Percentiles rank a stretch among this genome's conserved stretches.
phyloP scores from a whole-genome alignment of 352 stramenopile genomes.

The Globisporangium mamillatum region DNA sequence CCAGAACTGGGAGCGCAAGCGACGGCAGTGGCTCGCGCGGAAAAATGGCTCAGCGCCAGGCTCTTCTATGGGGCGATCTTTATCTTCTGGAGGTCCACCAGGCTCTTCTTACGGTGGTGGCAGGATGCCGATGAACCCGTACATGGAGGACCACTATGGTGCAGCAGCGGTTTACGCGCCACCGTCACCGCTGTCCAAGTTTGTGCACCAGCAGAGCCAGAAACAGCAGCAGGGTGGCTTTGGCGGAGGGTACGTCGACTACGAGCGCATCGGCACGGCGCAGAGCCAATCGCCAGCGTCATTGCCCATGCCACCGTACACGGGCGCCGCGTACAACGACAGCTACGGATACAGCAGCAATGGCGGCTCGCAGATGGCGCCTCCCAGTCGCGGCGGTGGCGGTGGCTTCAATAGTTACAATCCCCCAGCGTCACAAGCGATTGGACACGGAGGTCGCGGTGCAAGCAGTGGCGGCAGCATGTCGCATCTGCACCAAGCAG shows the following conservation, averaged over 20 bases:
- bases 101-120: slow-evolving; percentile 14
- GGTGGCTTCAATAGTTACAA: not conserved
- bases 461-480: not conserved
- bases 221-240: slow-evolving; percentile 9
- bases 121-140: slow-evolving; percentile 16
- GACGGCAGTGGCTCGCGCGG: slow-evolving; percentile 58
- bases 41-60: slow-evolving; percentile 28
- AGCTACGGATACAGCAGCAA: not conserved
- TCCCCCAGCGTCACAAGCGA: not conserved
- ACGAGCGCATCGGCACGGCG: slow-evolving; percentile 22
- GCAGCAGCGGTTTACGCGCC: slow-evolving; percentile 22
- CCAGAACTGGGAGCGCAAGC: slow-evolving; percentile 82
- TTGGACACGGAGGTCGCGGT: not conserved
- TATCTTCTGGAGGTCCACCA: slow-evolving; percentile 4
- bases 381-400: slow-evolving; percentile 12
- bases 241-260: slow-evolving; percentile 7
- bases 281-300: slow-evolving; percentile 12
- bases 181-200: slow-evolving; percentile 67
- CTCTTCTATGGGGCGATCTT: not conserved
- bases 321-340: not conserved
- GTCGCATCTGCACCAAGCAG: slow-evolving; percentile 13
- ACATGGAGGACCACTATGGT: slow-evolving; percentile 2
- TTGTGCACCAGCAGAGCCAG: slow-evolving; percentile 59
- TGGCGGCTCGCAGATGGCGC: not conserved
- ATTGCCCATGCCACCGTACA: slow-evolving; percentile 2